Percentiles rank a stretch among this genome's conserved stretches.
Evolutionary conservation across 176 grass and related monocot species (phyloP).

Genomic region (Zea luxurians): DNA sequence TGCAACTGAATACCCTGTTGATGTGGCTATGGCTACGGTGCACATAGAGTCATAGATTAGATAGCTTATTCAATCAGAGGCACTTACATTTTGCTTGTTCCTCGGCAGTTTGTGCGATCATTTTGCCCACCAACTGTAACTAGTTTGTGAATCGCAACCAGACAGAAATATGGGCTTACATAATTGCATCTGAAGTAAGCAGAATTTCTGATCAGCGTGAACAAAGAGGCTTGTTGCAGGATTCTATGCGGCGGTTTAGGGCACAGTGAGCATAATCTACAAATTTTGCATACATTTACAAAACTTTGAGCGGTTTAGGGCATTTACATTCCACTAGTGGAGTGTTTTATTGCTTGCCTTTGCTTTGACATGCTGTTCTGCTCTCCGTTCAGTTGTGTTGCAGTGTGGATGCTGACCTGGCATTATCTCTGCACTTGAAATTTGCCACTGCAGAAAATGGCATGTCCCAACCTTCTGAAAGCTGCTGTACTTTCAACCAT

Average conservation of each 20-base stretch:
- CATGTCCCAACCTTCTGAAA: constrained; percentile 25
- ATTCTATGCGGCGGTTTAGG: neutral
- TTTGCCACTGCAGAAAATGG: constrained; percentile 44
- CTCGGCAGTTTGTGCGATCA: neutral
- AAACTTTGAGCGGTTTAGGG: neutral
- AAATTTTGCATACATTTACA: constrained; percentile 13
- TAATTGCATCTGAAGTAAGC: neutral
- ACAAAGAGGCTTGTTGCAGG: neutral
- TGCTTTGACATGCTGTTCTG: neutral
- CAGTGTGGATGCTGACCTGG: neutral
- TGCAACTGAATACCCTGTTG: neutral
- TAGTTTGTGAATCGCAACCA: neutral
- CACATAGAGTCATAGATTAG: neutral
- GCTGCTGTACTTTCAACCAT: constrained; percentile 43
- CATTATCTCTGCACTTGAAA: constrained; percentile 6
- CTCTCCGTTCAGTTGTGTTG: neutral
- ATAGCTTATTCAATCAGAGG: neutral
- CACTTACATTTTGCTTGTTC: neutral
- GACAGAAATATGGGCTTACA: neutral
- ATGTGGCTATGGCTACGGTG: neutral
- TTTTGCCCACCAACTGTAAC: neutral
- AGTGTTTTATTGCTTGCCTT: neutral
- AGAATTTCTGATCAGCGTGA: neutral
- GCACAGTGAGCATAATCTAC: neutral
- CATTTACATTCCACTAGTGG: neutral